These are phyloP conservation scores for Eucalyptus globulus DNA, from an alignment of 345 rosid genomes.

Conservation along the genomic window DNA sequence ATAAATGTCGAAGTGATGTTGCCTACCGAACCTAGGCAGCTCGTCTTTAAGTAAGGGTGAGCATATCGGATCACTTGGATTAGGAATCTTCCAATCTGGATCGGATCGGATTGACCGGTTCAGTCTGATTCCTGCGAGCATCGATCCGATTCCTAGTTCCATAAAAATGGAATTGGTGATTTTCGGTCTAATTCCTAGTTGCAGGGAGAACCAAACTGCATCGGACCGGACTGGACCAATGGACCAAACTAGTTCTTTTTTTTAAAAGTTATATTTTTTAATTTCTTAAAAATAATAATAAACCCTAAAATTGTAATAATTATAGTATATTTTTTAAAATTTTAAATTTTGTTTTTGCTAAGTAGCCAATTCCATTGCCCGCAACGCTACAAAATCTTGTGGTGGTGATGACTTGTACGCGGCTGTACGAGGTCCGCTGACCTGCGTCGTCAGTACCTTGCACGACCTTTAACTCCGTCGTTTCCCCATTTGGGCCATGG, in stretches of 20 bases:
- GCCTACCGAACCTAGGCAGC: background rate
- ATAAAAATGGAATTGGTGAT: too few species aligned
- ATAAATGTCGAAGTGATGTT: background rate
- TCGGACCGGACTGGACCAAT: rapidly evolving
- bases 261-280: too few species aligned
- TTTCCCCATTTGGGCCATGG: background rate
- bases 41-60: background rate
- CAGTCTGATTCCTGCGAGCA: rapidly evolving
- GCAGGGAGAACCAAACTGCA: rapidly evolving
- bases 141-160: rapidly evolving
- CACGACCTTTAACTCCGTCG: background rate
- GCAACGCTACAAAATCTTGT: background rate
- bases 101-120: rapidly evolving
- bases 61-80: too few species aligned
- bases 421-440: background rate
- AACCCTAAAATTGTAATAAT: too few species aligned
- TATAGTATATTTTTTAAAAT: too few species aligned
- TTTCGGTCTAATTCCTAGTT: rapidly evolving
- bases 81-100: too few species aligned
- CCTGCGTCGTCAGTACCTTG: background rate
- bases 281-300: too few species aligned
- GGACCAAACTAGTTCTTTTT: too few species aligned
- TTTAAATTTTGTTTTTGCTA: too few species aligned
- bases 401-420: background rate
- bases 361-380: too few species aligned